These are phyloP conservation scores for Seminavis robusta DNA, from an alignment of 108 stramenopile species.

Conservation along the genomic window DNA sequence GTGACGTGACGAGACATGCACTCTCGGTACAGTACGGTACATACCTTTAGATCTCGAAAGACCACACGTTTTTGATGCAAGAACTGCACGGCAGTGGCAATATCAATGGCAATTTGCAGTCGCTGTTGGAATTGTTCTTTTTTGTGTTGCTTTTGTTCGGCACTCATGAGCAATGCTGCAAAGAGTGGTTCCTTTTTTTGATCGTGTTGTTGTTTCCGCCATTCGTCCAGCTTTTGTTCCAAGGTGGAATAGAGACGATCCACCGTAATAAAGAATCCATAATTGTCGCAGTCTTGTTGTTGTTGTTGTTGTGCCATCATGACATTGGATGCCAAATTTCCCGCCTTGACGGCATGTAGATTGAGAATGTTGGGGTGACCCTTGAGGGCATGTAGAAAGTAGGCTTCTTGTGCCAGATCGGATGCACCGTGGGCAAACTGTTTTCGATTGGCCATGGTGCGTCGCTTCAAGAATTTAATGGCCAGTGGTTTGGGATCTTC, in stretches of 20 bases:
- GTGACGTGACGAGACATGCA: too few relatives aligned
- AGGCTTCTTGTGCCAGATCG: constrained; percentile 69
- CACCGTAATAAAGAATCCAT: constrained; percentile 58
- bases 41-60: constrained; percentile 68
- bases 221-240: constrained; percentile 14
- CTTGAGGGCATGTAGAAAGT: constrained; percentile 45
- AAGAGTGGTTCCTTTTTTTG: background rate
- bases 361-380: constrained; percentile 70
- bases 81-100: constrained; percentile 58
- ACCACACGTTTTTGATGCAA: constrained; percentile 49
- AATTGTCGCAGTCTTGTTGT: constrained; percentile 23
- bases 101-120: constrained; percentile 23
- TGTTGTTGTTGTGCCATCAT: background rate
- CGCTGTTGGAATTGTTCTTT: constrained; percentile 4
- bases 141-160: constrained; percentile 21
- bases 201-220: too few relatives aligned
- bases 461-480: constrained; percentile 45
- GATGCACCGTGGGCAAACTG: constrained; percentile 48
- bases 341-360: constrained; percentile 53
- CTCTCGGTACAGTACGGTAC: constrained; percentile 15
- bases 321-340: constrained; percentile 19
- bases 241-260: constrained; percentile 59
- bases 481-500: constrained; percentile 19
- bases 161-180: too few relatives aligned
- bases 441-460: constrained; percentile 28